Evolutionary conservation across 2,329 filamentous ascomycete genomes (phyloP).

Genomic region (Epichloe gansuensis): DNA sequence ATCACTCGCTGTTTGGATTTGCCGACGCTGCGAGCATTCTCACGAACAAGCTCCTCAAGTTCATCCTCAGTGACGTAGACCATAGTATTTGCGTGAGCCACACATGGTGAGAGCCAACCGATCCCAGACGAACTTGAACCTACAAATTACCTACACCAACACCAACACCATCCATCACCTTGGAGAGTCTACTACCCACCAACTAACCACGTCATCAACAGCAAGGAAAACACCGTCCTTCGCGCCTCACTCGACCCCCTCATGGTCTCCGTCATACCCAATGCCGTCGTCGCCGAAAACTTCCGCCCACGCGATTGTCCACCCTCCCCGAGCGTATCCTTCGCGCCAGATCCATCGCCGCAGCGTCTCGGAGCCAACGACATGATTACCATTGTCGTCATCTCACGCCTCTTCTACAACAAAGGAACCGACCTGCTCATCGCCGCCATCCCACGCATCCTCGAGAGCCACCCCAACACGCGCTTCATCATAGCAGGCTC

Average conservation of each 20-base stretch:
- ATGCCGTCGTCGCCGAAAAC: conserved; percentile 92
- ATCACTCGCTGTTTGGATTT: conserved; percentile 95
- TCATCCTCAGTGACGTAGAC: conserved; percentile 89
- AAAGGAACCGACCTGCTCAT: conserved; percentile 97
- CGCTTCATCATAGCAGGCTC: conserved; percentile 95
- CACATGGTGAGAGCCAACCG: conserved; percentile 55
- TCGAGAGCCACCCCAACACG: conserved; percentile 80
- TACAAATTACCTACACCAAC: too few relatives aligned
- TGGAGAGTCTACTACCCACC: background rate
- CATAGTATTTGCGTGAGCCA: conserved; percentile 98
- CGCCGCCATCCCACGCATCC: conserved; percentile 83
- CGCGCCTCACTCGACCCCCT: conserved; percentile 86
- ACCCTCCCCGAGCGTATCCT: conserved; percentile 20
- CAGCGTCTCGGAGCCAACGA: conserved; percentile 69
- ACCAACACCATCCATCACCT: background rate
- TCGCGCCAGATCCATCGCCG: conserved; percentile 37
- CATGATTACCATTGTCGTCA: conserved; percentile 89
- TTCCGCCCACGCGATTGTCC: conserved; percentile 55
- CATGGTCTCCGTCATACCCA: conserved; percentile 96
- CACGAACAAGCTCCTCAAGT: conserved; percentile 94
- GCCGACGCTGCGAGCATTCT: conserved; percentile 92
- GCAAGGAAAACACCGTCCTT: conserved; percentile 95
- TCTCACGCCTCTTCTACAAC: conserved; percentile 95
- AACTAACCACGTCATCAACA: conserved; percentile 21
- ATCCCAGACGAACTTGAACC: background rate